Evolutionary conservation across 2,329 filamentous ascomycete species (phyloP).

Genomic region (Sporothrix euskadiensis): DNA sequence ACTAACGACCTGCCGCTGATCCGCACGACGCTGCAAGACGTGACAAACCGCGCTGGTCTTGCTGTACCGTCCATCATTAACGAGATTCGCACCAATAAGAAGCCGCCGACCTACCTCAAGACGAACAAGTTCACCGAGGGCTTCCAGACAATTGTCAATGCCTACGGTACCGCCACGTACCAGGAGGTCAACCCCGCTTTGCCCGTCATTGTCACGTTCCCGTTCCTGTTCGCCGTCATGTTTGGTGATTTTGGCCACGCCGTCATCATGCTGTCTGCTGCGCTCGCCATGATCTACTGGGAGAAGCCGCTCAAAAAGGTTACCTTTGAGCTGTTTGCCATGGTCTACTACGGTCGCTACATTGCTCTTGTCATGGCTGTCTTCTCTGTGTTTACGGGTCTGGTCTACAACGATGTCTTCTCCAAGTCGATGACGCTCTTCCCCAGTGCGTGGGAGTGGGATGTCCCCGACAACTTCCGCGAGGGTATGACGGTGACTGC

Average conservation of each 20-base stretch:
- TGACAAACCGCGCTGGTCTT: constrained; percentile 91
- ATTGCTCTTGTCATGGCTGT: constrained; percentile 98
- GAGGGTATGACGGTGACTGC: constrained; percentile 63
- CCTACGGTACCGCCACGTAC: constrained; percentile 96
- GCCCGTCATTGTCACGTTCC: constrained; percentile 94
- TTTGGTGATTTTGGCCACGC: constrained; percentile 98
- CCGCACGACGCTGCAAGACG: constrained; percentile 90
- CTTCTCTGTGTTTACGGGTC: constrained; percentile 94
- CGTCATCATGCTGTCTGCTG: constrained; percentile 79
- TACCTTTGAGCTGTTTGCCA: constrained; percentile 87
- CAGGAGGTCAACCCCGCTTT: constrained; percentile 95
- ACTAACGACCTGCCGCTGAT: constrained; percentile 87
- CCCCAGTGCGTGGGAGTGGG: constrained; percentile 83
- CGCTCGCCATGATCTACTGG: constrained; percentile 92
- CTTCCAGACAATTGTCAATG: constrained; percentile 98
- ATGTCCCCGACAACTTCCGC: constrained; percentile 65
- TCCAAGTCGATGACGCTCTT: constrained; percentile 91
- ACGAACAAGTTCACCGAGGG: constrained; percentile 98
- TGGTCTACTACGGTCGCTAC: constrained; percentile 98
- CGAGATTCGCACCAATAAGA: constrained; percentile 95
- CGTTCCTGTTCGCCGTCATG: constrained; percentile 99
- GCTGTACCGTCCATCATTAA: constrained; percentile 99
- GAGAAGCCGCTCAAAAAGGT: constrained; percentile 93
- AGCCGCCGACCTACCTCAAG: constrained; percentile 93
- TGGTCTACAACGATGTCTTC: constrained; percentile 97